Base-by-base conservation (phyloP, 1,284 basidiomycete species). In the Trichosporon asahii region DNA sequence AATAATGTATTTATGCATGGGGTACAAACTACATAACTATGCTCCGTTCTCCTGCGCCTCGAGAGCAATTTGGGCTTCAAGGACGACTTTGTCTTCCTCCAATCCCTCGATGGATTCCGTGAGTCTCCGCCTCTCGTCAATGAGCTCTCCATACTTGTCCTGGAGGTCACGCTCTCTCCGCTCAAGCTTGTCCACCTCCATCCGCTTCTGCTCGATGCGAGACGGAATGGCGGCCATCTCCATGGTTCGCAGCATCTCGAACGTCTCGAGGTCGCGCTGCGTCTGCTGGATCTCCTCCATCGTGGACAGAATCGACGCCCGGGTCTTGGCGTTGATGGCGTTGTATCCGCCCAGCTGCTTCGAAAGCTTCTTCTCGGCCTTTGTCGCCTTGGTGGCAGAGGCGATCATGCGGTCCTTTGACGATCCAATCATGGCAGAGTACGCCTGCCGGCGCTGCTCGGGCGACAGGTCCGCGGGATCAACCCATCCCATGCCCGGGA, bases 281-380 rank as follows among this genome's bases (percentile, higher is more conserved):
- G 86, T 86, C 76, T 86, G 86, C 67, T 90, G 87, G 49, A 94
- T 85, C 74, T 91, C 90, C 49, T 88, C 88, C 78, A 91, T 92
- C 0, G 89, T 88, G 53, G 89, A 88, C 0, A 84, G 84, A 46
- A 96, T 85, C 7, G 90, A 88, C 77, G 89, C 89, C 15, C 87
- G 85, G 7, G 96, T 86, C 57, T 89, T 88, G 75, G 87, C 87
- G 55, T 90, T 90, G 15, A 96, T 89, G 46, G 88, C 88, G 78
- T 93, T 89, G 83, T 99, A 99, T 2, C 97, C 97, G 53, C 95
- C 95, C 7, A 99, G 87, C 25, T 89, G 88, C 74, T 96, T 89
- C 14, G 86, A 88, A 21, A 99, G 88, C 83, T 94, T 95, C 88
- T 96, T 98, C 86, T 99, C 97, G 4, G 88, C 83, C 85, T 98